Evolutionary conservation across 2,329 filamentous ascomycete genomes (phyloP).

Genomic region (Diaporthe humulicola): DNA sequence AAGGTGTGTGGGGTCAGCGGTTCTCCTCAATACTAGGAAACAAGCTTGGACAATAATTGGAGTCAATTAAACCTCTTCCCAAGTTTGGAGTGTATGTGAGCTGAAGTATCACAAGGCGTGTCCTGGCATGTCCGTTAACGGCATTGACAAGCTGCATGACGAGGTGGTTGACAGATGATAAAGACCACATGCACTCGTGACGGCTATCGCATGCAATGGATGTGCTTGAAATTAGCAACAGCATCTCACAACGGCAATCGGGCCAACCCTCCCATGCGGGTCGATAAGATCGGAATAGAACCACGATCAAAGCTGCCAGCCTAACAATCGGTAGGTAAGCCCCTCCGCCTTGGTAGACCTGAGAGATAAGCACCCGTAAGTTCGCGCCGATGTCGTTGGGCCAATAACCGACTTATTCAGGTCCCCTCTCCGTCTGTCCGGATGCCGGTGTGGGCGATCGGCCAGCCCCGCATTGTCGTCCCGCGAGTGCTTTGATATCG

Average conservation of each 20-base stretch:
- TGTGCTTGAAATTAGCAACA: slow-evolving; percentile 36
- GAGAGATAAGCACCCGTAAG: slow-evolving; percentile 36
- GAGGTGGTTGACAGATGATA: slow-evolving; percentile 17
- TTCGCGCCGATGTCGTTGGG: slow-evolving; percentile 37
- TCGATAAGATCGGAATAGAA: slow-evolving; percentile 39
- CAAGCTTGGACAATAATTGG: neutral
- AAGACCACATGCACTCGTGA: slow-evolving; percentile 19
- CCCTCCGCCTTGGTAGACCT: neutral
- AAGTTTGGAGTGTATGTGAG: neutral
- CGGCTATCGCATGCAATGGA: slow-evolving; percentile 23
- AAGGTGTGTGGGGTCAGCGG: neutral
- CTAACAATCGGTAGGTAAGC: neutral
- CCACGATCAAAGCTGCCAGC: slow-evolving; percentile 17
- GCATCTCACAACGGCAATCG: slow-evolving; percentile 14
- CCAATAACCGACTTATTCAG: slow-evolving; percentile 29
- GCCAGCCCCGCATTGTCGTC: slow-evolving; percentile 38
- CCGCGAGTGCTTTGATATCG: slow-evolving; percentile 27
- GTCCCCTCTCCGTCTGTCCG: slow-evolving; percentile 16
- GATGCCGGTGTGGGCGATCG: neutral
- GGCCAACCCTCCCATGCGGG: neutral
- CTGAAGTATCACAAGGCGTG: neutral
- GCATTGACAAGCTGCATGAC: slow-evolving; percentile 26
- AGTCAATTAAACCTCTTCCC: neutral
- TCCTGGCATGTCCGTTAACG: slow-evolving; percentile 27
- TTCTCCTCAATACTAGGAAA: neutral